Evolutionary conservation across 345 rosid species (phyloP), one percentile per base, ranked within the genome.

Genomic region (Melaleuca quinquenervia): DNA sequence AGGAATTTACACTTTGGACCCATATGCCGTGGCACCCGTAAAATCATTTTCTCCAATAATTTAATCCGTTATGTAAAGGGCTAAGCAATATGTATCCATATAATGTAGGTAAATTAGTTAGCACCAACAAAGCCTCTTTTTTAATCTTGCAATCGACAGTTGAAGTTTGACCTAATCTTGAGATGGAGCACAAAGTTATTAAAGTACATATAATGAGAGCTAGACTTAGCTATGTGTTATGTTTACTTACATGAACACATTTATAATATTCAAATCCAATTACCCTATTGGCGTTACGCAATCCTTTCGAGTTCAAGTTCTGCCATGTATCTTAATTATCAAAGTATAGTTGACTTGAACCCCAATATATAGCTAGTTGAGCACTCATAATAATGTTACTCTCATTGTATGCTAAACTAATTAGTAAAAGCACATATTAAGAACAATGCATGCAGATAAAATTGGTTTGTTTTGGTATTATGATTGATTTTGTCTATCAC

Each of bases 1-100:
- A 0, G 36, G 36, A n/a, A n/a, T 60, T 60, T n/a, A 36, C n/a
- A 60, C 70, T 60, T 1, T 0, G 8, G 8, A n/a, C 36, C 36
- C 6, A n/a, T n/a, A 12, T n/a, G 36, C 8, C 52, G 1, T 14
- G 52, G 14, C 52, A 24, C 32, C 32, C 8, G 3, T 9, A 29
- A 26, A 56, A 56, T 56, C 32, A 26, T 58, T 58, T 58, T 22
- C 64, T 60, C 36, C 36, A 1, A 60, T n/a, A 58, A n/a, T 60
- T 13, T 60, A 60, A 60, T n/a, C 7, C 7, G 16, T n/a, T 60
- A 13, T 2, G 70, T n/a, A 12, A 60, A 6, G 7, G 8, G 70
- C 36, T 29, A 60, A n/a, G 20, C 1, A 60, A 60, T 6, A 60
- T 60, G 29, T 60, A 27, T 5, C 41, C 41, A 41, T 41, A 41